phyloP scores from a whole-genome alignment of 148 eudicot species.

The Fagopyrum homotropicum region DNA sequence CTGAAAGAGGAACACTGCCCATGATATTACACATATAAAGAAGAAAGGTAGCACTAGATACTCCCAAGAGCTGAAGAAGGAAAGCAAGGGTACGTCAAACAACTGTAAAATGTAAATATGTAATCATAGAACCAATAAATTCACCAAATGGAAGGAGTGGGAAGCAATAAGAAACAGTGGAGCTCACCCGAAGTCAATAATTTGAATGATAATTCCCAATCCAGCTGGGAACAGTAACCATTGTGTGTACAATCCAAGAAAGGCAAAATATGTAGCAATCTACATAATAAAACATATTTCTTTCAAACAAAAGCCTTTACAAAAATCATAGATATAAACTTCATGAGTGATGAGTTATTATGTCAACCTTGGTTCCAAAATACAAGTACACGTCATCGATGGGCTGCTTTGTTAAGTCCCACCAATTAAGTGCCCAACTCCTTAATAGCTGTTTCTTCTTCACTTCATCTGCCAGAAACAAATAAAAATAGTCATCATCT shows the following conservation, averaged over 20 bases:
- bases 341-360: not conserved
- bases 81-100: constrained; percentile 5
- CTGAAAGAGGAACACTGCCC: constrained; percentile 91
- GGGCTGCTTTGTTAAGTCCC: constrained; percentile 73
- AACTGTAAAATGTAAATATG: not conserved
- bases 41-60: constrained; percentile 66
- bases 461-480: constrained; percentile 57
- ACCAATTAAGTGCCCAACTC: constrained; percentile 83
- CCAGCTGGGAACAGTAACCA: constrained; percentile 90
- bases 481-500: not conserved
- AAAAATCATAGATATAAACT: not conserved
- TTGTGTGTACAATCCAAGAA: constrained; percentile 86
- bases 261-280: constrained; percentile 89
- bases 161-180: not conserved
- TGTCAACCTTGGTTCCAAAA: constrained; percentile 70
- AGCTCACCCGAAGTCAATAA: constrained; percentile 76
- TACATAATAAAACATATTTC: constrained; percentile 22
- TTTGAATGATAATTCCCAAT: constrained; percentile 55
- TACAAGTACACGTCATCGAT: constrained; percentile 79
- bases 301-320: constrained; percentile 1
- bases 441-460: constrained; percentile 65
- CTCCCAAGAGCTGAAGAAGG: constrained; percentile 57
- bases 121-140: not conserved
- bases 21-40: constrained; percentile 52
- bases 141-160: not conserved